Base-by-base conservation (phyloP, 805 yeast species). In the Yamadazyma ubonensis region DNA sequence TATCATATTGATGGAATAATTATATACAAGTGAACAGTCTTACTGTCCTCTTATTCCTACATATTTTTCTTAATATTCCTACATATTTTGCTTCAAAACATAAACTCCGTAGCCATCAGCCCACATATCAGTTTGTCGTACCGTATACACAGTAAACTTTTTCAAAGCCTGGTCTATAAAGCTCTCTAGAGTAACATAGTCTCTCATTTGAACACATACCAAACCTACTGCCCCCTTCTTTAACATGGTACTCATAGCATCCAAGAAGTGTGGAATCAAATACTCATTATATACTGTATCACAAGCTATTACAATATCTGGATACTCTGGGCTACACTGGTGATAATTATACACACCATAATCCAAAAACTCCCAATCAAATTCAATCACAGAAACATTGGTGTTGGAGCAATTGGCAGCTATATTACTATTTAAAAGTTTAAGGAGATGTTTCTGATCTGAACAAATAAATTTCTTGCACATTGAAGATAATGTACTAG, bases 241-340 rank as follows among this genome's bases (percentile, higher is more conserved):
- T 55, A 73, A 55, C 16, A 76, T 44, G 18, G 42, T 37, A 17
- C 54, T 51, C 16, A 78, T 27, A 0, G 85, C 67, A 5, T 56
- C 53, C 11, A 80, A 57, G 42, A 82, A 71, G 41, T 59, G 70
- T 0, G 71, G 73, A 3, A 81, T 69, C 30, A 83, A 57, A 47
- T 63, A 81, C 39, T 77, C 83, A 50, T 82, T 82, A 59, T 82
- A 82, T 3, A 82, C 69, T 5, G 86, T 75, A 52, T 82, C 89
- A 49, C 82, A 77, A 0, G 85, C 84, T 7, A 82, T 51, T 4
- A 82, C 61, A 30, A 68, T 58, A 43, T 76, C 82, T 0, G 78
- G 75, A 1, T 28, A 29, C 0, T 21, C 22, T 16, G 48, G 44
- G 3, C 30, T 44, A 31, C 26, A 43, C 8, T 29, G 27, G 5